Base-by-base conservation (phyloP, 805 yeast genomes). In the Yarrowia sp. region DNA sequence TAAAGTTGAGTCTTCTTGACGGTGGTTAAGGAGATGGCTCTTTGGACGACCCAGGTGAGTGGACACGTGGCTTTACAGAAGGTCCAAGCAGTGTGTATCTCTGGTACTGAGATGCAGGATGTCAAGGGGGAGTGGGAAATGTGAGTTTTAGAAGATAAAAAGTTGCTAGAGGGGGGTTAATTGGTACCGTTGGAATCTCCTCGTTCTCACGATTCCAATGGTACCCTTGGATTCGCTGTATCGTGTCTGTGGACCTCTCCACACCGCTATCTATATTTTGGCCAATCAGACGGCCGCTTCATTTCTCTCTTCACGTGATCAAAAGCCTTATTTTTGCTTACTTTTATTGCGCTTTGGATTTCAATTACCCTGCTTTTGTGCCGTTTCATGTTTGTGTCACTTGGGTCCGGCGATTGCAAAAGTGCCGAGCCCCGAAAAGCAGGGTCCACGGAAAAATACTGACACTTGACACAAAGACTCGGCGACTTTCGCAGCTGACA, bases 361-460 rank as follows among this genome's bases (percentile, higher is more conserved):
- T 44, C 30, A 7, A 14, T 47, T 47, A 47, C 53, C 53, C 53
- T 47, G 53, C 38, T 33, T 44, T 33, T 47, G 38, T 30, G 38
- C 17, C 30, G 56, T 50, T 50, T 50, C 56, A 50, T 50, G 30
- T 50, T 50, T 34, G 56, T 17, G 42, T 34, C 40, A 34, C 56
- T 50, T 50, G 8, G 40, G 2, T 13, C 30, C 56, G 56, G 56
- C 42, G 13, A 3, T 50, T 50, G 15, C 9, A 13, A 19, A 36
- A 7, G 8, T 17, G 12, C 58, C 58, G 58, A 52, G 17, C 17
- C 1, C 58, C 39, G 55, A 36, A 52, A 52, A 52, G 58, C 55
- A 50, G 55, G 55, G 55, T 50, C 55, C 55, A 50, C 55, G 24
- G 55, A 34, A 50, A 34, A 50, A 50, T 33, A 33, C 39, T 2